These are phyloP conservation scores for Suillus americanus DNA, from an alignment of 768 basidiomycete genomes.

Conservation along the genomic window DNA sequence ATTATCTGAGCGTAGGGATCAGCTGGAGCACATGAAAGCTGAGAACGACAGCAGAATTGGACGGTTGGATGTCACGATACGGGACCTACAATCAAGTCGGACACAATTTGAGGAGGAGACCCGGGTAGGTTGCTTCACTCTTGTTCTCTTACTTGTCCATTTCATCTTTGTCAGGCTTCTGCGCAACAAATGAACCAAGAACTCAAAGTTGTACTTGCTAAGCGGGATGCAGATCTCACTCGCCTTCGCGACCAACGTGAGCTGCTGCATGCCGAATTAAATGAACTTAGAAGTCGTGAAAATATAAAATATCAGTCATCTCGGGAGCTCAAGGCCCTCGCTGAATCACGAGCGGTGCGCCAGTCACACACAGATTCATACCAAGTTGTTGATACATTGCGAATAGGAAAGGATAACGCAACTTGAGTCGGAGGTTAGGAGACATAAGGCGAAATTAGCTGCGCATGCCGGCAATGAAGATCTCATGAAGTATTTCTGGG, in stretches of 20 bases:
- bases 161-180: constrained; percentile 29
- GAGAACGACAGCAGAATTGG: constrained; percentile 40
- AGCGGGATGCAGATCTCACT: constrained; percentile 64
- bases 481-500: constrained; percentile 68
- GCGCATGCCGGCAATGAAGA: constrained; percentile 71
- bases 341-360: constrained; percentile 57
- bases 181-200: constrained; percentile 60
- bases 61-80: constrained; percentile 45
- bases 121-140: constrained; percentile 36
- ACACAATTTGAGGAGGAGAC: constrained; percentile 47
- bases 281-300: constrained; percentile 70
- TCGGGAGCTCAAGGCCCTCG: constrained; percentile 65
- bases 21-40: constrained; percentile 41
- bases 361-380: background rate
- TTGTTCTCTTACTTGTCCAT: constrained; percentile 14
- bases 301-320: constrained; percentile 53
- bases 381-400: constrained; percentile 12
- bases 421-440: constrained; percentile 68
- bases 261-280: constrained; percentile 59
- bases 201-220: constrained; percentile 54
- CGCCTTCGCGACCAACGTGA: constrained; percentile 76
- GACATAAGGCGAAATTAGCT: constrained; percentile 76
- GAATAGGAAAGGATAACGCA: constrained; percentile 69
- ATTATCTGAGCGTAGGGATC: constrained; percentile 53
- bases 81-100: constrained; percentile 37